A percentile compares a stretch with the other conserved stretches of the same genome.
These are phyloP conservation scores for Plasmodium chabaudi DNA, from an alignment of 169 alveolate species.

Conservation along the genomic window DNA sequence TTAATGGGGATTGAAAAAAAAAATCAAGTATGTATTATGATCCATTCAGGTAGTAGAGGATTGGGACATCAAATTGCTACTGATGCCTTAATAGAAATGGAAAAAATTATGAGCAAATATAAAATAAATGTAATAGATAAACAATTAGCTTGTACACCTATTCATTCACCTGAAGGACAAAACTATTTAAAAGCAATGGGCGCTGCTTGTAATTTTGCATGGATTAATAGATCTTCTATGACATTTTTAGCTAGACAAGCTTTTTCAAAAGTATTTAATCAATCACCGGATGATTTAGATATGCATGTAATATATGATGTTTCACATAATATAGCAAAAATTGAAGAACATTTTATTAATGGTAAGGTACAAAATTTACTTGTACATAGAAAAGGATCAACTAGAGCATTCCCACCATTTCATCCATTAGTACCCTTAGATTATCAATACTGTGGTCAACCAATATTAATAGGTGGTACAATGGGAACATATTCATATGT, in stretches of 20 bases:
- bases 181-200: constrained; percentile 91
- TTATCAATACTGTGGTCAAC: constrained; percentile 91
- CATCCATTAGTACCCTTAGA: constrained; percentile 91
- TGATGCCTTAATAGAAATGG: constrained; percentile 92
- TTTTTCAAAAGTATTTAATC: constrained; percentile 82
- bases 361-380: constrained; percentile 84
- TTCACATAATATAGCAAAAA: constrained; percentile 92
- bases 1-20: constrained; percentile 89
- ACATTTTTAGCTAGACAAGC: constrained; percentile 80
- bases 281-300: constrained; percentile 91
- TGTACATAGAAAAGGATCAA: constrained; percentile 92
- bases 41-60: constrained; percentile 92
- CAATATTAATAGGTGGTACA: constrained; percentile 93
- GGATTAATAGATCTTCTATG: constrained; percentile 91
- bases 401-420: constrained; percentile 93
- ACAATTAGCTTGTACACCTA: constrained; percentile 91
- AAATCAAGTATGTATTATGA: constrained; percentile 90
- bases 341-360: constrained; percentile 88
- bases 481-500: constrained; percentile 93
- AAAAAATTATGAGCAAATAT: constrained; percentile 79
- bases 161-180: constrained; percentile 87
- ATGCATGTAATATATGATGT: constrained; percentile 94
- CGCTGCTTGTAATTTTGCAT: constrained; percentile 93
- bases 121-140: constrained; percentile 85
- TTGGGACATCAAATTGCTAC: constrained; percentile 92